Evolutionary conservation across 2,329 filamentous ascomycete genomes (phyloP), one percentile per base, ranked within the genome.

Genomic region (Ceratocystis variospora): DNA sequence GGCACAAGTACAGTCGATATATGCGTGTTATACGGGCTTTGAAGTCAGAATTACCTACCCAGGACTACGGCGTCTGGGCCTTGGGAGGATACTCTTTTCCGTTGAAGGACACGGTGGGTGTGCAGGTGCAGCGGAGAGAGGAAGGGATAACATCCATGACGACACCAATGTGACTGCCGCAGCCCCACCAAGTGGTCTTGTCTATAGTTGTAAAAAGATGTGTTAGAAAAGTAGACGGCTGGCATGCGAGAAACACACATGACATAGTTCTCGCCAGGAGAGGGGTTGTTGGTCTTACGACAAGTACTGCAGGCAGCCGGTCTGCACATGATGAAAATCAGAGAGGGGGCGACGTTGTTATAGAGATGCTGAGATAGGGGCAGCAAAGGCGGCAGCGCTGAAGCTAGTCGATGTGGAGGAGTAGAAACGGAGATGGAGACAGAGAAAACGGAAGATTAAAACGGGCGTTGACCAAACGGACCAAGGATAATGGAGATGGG

Each of bases 41-140:
- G 10, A 17, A 63, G 15, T 12, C 8, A 12, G 2, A 5, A 10
- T 17, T 15, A 6, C 10, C 15, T 3, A 10, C 41, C 37, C 57
- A 37, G 22, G 61, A 44, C 25, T 48, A 41, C 5, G 66, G 74
- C 73, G 63, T 73, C 46, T 74, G 75, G 3, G 79, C 84, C 80
- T 82, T 86, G 33, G 86, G 85, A 67, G 86, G 86, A 71, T 88
- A 89, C 71, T 80, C 71, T 71, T 81, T 82, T 59, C 84, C 85
- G 66, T 83, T 80, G 50, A 78, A 77, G 72, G 84, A 80, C 69
- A 88, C 77, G 72, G 82, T 82, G 33, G 87, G 86, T 71, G 80
- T 77, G 73, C 87, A 90, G 28, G 77, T 78, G 77, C 87, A 90
- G 75, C 86, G 82, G 50, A 88, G 78, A 5, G 77, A 74, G 45